A percentile compares a stretch with the other conserved stretches of the same genome.
Conservation (phyloP, 805 yeast species). For the Schizosaccharomyces japonicus region DNA sequence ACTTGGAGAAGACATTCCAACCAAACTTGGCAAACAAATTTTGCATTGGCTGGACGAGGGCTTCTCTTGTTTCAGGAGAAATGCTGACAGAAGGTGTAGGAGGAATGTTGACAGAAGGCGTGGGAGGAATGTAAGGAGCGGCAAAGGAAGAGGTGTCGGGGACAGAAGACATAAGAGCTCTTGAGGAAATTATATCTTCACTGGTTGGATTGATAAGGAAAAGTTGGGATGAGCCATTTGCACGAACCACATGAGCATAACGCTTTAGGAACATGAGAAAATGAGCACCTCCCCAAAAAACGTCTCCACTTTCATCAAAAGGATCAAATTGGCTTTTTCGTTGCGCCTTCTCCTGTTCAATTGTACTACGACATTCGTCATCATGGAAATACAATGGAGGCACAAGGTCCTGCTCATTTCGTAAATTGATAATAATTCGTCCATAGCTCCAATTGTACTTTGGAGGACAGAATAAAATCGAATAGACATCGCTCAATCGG, state of each 20-base stretch:
- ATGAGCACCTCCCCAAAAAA: slow-evolving; percentile 84
- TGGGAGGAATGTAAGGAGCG: too few species aligned
- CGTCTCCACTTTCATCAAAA: slow-evolving; percentile 25
- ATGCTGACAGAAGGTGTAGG: too few species aligned
- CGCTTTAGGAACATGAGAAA: slow-evolving; percentile 32
- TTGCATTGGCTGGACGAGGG: too few species aligned
- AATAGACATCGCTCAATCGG: slow-evolving; percentile 36
- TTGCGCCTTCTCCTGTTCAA: slow-evolving; percentile 32
- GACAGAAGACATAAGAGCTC: too few species aligned
- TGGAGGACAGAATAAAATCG: slow-evolving; percentile 66
- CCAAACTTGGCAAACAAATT: too few species aligned
- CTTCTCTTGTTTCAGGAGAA: too few species aligned
- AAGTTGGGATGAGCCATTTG: slow-evolving; percentile 49
- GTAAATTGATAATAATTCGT: slow-evolving; percentile 49
- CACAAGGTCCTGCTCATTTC: slow-evolving; percentile 32
- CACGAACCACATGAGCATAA: slow-evolving; percentile 38
- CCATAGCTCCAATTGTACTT: slow-evolving; percentile 84
- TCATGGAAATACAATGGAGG: slow-evolving; percentile 89
- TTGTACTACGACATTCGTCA: slow-evolving; percentile 56
- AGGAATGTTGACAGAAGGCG: too few species aligned
- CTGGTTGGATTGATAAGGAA: slow-evolving; percentile 57
- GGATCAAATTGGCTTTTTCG: slow-evolving; percentile 44
- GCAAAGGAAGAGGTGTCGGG: too few species aligned
- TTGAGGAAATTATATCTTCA: slow-evolving; percentile 41
- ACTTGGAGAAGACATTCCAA: slow-evolving; percentile 66